Evolutionary conservation across 768 basidiomycete species (phyloP).

Genomic region (Dendrothele bispora): DNA sequence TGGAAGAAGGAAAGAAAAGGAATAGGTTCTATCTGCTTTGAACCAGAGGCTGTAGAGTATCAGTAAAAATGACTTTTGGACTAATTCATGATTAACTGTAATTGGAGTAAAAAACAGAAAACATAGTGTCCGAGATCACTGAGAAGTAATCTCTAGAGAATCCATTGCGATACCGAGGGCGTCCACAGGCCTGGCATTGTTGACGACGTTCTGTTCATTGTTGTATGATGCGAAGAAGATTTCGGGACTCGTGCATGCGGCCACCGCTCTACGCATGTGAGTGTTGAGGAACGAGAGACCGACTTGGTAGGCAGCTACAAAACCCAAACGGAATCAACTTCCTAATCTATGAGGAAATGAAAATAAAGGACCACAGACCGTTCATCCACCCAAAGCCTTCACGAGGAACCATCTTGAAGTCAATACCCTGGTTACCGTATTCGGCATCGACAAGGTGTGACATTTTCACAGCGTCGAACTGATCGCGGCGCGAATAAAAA

Average conservation of each 20-base stretch:
- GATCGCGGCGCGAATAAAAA: slow-evolving; percentile 8
- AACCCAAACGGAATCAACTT: no score
- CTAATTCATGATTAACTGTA: no score
- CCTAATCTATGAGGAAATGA: no score
- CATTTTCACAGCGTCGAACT: slow-evolving; percentile 96
- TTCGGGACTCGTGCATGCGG: slow-evolving; percentile 92
- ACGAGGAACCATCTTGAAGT: slow-evolving; percentile 96
- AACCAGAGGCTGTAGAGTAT: no score
- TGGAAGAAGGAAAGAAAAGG: no score
- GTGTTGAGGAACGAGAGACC: slow-evolving; percentile 92
- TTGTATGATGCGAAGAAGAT: slow-evolving; percentile 69
- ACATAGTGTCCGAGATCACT: no score
- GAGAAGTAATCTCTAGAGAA: slow-evolving; percentile 36
- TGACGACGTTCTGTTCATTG: slow-evolving; percentile 33
- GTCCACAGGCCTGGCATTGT: slow-evolving; percentile 44
- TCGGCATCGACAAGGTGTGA: slow-evolving; percentile 97
- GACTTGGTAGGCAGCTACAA: slow-evolving; percentile 88
- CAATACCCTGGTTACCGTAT: slow-evolving; percentile 94
- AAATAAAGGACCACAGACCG: slow-evolving; percentile 47
- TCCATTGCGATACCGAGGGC: slow-evolving; percentile 69
- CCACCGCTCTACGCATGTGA: slow-evolving; percentile 94
- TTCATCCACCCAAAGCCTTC: slow-evolving; percentile 99
- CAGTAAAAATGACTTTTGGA: no score
- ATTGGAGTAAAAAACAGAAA: no score
- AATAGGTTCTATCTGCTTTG: no score